Percentiles rank a stretch among this genome's conserved stretches.
phyloP scores from a whole-genome alignment of 345 rosid species.

The Xanthoceras sorbifolium region DNA sequence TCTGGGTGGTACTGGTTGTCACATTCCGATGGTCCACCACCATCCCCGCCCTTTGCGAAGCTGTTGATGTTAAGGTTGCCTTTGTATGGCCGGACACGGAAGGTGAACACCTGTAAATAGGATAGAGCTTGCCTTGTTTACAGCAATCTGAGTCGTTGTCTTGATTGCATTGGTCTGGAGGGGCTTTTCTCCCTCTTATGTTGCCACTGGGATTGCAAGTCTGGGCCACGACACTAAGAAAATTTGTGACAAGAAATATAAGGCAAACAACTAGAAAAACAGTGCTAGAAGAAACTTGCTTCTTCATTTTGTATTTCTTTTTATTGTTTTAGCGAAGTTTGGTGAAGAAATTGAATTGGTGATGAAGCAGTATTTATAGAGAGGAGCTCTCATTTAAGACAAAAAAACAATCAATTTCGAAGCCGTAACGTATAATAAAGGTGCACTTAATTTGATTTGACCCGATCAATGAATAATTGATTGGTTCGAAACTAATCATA shows the following conservation, averaged over 20 bases:
- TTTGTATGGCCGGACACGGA: conserved; percentile 17
- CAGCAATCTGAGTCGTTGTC: conserved; percentile 36
- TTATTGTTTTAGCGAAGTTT: too few species aligned
- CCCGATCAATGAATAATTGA: too few species aligned
- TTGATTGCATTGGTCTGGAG: conserved; percentile 34
- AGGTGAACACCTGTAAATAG: conserved; percentile 25
- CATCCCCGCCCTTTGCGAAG: conserved; percentile 23
- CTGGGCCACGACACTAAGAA: background rate
- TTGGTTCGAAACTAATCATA: too few species aligned
- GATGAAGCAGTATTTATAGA: too few species aligned
- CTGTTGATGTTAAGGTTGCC: conserved; percentile 33
- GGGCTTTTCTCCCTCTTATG: conserved; percentile 31
- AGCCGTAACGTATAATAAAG: too few species aligned
- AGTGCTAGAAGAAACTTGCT: background rate
- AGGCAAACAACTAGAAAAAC: background rate
- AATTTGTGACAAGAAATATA: background rate
- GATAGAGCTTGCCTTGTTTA: conserved; percentile 28
- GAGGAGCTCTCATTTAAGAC: too few species aligned
- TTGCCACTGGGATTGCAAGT: conserved; percentile 35
- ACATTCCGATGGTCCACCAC: conserved; percentile 31
- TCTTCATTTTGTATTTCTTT: background rate
- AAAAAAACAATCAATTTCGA: too few species aligned
- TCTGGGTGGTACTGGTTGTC: conserved; percentile 22
- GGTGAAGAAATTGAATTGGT: too few species aligned
- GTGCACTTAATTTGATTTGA: too few species aligned